A percentile compares a stretch with the other conserved stretches of the same genome.
Conservation (phyloP, 352 stramenopile species). For the Phytopythium boreale region DNA sequence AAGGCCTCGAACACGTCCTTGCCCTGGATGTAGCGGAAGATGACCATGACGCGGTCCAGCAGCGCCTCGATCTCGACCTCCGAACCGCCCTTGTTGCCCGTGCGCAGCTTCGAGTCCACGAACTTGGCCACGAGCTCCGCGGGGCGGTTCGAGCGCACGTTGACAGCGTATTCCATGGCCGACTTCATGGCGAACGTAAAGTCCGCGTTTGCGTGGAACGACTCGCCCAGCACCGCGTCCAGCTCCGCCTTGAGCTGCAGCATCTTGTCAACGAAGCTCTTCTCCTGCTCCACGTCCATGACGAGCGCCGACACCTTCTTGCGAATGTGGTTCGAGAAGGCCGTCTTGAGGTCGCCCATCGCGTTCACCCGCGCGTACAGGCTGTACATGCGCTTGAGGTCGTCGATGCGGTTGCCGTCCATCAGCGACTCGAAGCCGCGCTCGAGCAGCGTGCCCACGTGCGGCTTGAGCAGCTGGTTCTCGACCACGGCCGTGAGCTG, state of each 20-base stretch:
- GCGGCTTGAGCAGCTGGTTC: slow-evolving; percentile 76
- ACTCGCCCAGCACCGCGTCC: slow-evolving; percentile 70
- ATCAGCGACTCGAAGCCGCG: slow-evolving; percentile 87
- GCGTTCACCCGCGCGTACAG: slow-evolving; percentile 77
- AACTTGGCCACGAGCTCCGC: slow-evolving; percentile 92
- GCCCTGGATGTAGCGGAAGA: slow-evolving; percentile 95
- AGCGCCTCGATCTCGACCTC: slow-evolving; percentile 87
- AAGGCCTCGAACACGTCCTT: slow-evolving; percentile 99
- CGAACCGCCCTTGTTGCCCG: slow-evolving; percentile 78
- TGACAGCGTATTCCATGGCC: slow-evolving; percentile 90
- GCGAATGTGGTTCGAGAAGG: slow-evolving; percentile 71
- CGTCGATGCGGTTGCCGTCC: slow-evolving; percentile 72
- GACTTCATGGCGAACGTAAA: slow-evolving; percentile 83
- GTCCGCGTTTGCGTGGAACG: slow-evolving; percentile 71
- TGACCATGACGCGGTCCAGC: slow-evolving; percentile 91
- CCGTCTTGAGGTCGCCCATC: slow-evolving; percentile 59
- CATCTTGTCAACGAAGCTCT: slow-evolving; percentile 88
- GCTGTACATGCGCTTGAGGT: slow-evolving; percentile 86
- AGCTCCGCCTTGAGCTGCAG: slow-evolving; percentile 84
- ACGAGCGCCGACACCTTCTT: slow-evolving; percentile 75
- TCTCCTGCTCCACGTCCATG: slow-evolving; percentile 81
- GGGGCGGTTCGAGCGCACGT: slow-evolving; percentile 77
- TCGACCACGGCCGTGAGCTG: slow-evolving; percentile 76
- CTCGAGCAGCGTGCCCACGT: slow-evolving; percentile 80
- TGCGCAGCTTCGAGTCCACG: slow-evolving; percentile 87